Conservation (phyloP, 257 asterid species). For the Penstemon newberryi region DNA sequence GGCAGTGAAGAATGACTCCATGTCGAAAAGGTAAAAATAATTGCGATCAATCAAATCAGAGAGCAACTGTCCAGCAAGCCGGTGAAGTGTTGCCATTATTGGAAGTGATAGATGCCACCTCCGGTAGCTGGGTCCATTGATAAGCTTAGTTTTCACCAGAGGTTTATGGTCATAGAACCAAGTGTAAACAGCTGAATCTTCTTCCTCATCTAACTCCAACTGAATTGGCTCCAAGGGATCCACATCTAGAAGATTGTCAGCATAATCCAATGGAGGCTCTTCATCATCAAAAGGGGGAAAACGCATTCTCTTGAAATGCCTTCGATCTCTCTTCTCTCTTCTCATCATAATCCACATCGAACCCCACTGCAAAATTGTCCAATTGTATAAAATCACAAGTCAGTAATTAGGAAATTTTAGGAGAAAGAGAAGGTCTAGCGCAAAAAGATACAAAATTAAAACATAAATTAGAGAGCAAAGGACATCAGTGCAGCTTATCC, state of each 20-base stretch:
- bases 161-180: slow-evolving; percentile 99
- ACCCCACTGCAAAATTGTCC: slow-evolving; percentile 75
- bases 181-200: slow-evolving; percentile 90
- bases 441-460: not conserved
- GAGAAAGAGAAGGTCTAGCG: not conserved
- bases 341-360: slow-evolving; percentile 99
- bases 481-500: not conserved
- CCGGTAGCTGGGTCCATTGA: slow-evolving; percentile 96
- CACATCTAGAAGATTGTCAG: slow-evolving; percentile 93
- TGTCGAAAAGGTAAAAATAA: slow-evolving; percentile 91
- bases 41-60: slow-evolving; percentile 92
- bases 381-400: not conserved
- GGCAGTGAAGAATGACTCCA: slow-evolving; percentile 98
- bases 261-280: slow-evolving; percentile 97
- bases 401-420: not conserved
- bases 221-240: slow-evolving; percentile 99
- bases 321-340: slow-evolving; percentile 94
- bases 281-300: slow-evolving; percentile 99
- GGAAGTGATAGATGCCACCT: slow-evolving; percentile 99
- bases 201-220: slow-evolving; percentile 93
- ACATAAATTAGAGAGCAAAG: not conserved
- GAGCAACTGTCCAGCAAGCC: slow-evolving; percentile 96
- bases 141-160: slow-evolving; percentile 90
- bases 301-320: slow-evolving; percentile 98
- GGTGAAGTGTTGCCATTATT: slow-evolving; percentile 95